Percentiles rank a stretch among this genome's conserved stretches.
phyloP scores from a whole-genome alignment of 1,139 yeast genomes.

The Saccharomycopsis phalli region DNA sequence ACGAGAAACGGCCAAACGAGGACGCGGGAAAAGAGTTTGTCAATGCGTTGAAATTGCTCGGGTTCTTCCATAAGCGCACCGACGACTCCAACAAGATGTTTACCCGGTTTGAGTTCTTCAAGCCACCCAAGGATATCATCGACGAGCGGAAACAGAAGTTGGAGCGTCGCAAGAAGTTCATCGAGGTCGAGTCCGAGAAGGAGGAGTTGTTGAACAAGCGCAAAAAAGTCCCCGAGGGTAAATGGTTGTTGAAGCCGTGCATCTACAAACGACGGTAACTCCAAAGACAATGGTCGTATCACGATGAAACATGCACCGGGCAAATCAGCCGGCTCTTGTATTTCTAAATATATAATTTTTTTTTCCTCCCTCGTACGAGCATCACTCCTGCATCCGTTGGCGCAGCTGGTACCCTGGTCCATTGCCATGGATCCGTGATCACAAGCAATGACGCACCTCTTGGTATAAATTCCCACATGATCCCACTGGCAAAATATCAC shows the following conservation, averaged over 20 bases:
- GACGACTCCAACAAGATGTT: slow-evolving; percentile 91
- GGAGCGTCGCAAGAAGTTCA: slow-evolving; percentile 58
- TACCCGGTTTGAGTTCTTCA: slow-evolving; percentile 86
- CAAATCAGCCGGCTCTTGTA: too few species aligned
- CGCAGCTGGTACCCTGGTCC: too few species aligned
- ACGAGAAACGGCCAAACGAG: slow-evolving; percentile 21
- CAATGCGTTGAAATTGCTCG: slow-evolving; percentile 62
- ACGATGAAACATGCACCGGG: too few species aligned
- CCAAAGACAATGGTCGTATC: neutral
- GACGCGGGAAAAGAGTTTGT: slow-evolving; percentile 63
- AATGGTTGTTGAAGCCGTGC: slow-evolving; percentile 91
- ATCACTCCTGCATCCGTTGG: too few species aligned
- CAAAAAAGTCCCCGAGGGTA: slow-evolving; percentile 59
- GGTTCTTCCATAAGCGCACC: slow-evolving; percentile 81
- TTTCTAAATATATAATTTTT: too few species aligned
- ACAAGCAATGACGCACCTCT: too few species aligned
- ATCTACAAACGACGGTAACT: slow-evolving; percentile 78
- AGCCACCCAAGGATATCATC: slow-evolving; percentile 65
- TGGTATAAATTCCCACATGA: too few species aligned
- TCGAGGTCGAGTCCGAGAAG: slow-evolving; percentile 58
- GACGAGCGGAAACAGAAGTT: slow-evolving; percentile 57
- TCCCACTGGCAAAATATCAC: neutral
- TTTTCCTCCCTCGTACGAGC: too few species aligned
- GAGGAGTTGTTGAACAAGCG: slow-evolving; percentile 51
- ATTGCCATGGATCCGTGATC: too few species aligned